Conservation (phyloP, 2,329 filamentous ascomycete genomes). For the Calonectria multiphialidica region DNA sequence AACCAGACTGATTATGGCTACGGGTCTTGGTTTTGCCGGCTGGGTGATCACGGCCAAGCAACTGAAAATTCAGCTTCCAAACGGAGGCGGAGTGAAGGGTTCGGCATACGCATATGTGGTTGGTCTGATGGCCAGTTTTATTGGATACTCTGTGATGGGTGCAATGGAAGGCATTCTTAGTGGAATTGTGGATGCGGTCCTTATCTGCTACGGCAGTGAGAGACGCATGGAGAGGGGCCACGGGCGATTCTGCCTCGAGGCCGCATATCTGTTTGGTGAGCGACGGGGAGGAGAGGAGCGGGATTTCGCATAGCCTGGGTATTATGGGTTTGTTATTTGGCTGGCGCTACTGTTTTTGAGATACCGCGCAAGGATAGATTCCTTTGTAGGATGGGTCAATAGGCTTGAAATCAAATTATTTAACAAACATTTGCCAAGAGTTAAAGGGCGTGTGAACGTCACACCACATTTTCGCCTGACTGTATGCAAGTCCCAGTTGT, state of each 20-base stretch:
- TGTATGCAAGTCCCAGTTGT: not conserved
- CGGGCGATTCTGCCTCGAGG: constrained; percentile 90
- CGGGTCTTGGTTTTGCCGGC: constrained; percentile 91
- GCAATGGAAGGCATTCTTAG: constrained; percentile 91
- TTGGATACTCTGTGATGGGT: constrained; percentile 93
- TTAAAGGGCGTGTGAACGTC: not conserved
- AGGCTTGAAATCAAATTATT: not conserved
- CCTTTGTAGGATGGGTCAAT: not conserved
- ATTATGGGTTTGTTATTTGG: constrained; percentile 12
- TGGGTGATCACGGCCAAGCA: constrained; percentile 94
- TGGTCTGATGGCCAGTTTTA: constrained; percentile 90
- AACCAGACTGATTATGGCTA: constrained; percentile 90
- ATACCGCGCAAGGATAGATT: constrained; percentile 35
- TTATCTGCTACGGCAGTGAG: constrained; percentile 97
- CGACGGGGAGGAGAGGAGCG: constrained; percentile 48
- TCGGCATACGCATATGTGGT: constrained; percentile 96
- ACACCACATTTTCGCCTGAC: not conserved
- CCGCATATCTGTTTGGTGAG: constrained; percentile 87
- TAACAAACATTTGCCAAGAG: not conserved
- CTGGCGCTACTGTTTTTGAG: constrained; percentile 23
- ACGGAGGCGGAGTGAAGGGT: constrained; percentile 71
- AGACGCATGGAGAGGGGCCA: constrained; percentile 74
- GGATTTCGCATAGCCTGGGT: constrained; percentile 41
- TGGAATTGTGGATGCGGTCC: constrained; percentile 86
- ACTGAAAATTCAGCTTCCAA: constrained; percentile 71